These are phyloP conservation scores for Fistulifera solaris DNA, from an alignment of 108 stramenopile genomes.

Conservation along the genomic window DNA sequence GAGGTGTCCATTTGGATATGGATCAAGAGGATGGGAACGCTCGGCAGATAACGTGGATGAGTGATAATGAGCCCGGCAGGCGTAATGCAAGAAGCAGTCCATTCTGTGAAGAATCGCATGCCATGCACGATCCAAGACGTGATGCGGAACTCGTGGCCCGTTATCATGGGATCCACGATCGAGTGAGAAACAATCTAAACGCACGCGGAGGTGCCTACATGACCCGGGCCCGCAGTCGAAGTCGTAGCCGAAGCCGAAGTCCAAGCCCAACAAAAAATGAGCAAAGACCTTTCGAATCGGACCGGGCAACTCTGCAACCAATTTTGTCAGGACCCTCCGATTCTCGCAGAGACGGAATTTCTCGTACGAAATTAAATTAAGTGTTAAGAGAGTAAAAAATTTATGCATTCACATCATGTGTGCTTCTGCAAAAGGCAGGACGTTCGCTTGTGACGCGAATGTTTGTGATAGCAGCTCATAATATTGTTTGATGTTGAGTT, in stretches of 20 bases:
- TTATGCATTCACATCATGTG: no score
- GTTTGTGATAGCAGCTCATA: no score
- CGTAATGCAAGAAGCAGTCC: neutral
- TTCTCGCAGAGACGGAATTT: no score
- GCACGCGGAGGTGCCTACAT: no score
- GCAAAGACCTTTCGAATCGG: neutral
- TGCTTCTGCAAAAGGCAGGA: no score
- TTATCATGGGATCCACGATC: neutral
- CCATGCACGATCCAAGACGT: neutral
- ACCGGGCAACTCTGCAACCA: no score
- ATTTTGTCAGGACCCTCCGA: no score
- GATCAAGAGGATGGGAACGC: conserved; percentile 1
- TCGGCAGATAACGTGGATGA: neutral
- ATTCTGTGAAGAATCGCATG: neutral
- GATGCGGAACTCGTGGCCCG: neutral
- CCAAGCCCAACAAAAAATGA: neutral
- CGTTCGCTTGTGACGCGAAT: no score
- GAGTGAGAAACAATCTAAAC: neutral
- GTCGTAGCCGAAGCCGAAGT: conserved; percentile 2
- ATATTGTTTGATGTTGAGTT: no score
- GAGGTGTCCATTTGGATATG: neutral
- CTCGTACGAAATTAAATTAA: no score
- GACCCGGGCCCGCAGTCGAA: neutral
- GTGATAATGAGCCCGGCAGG: neutral
- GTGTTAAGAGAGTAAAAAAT: no score